Base-by-base conservation (phyloP, 2,329 filamentous ascomycete genomes). In the Thermoascus crustaceus region DNA sequence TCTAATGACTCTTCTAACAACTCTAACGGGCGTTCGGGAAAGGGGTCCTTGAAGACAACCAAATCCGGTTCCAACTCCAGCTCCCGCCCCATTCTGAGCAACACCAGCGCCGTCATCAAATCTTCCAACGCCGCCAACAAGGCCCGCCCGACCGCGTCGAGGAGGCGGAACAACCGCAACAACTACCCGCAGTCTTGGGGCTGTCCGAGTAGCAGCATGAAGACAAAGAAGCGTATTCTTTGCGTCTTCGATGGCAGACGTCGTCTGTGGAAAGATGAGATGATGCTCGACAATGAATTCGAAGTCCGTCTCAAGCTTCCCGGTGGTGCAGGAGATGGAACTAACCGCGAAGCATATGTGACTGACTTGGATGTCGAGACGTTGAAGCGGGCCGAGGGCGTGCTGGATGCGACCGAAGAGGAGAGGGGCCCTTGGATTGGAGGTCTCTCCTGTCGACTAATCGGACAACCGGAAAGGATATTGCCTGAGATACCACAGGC, bases 121-220 rank as follows among this genome's bases (percentile, higher is more conserved):
- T 43, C 43, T 43, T 40, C 50, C 38, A 61, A 91, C 82, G 4
- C 79, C 81, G 66, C 86, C 80, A 39, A 85, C 81, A 50, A 85
- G 80, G 42, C 84, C 81, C 45, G 82, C 81, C 24, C 72, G 60
- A 41, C 68, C 19, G 55, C 63, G 17, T 61, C 68, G 22, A 77
- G 76, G 51, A 79, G 85, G 37, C 84, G 86, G 64, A 94, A 93
- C 72, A 89, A 86, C 71, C 79, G 87, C 47, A 88, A 87, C 60
- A 85, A 94, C 60, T 96, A 94, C 59, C 91, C 91, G 8, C 78
- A 84, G 0, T 88, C 84, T 2, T 98, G 91, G 91, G 89, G 91
- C 34, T 91, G 88, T 52, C 77, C 88, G 43, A 80, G 84, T 53
- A 83, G 85, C 52, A 87, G 91, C 68, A 94, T 96, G 85, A 93